A percentile compares a stretch with the other conserved stretches of the same genome.
Conservation (phyloP, 2,329 filamentous ascomycete genomes). For the Penicillium sp. region DNA sequence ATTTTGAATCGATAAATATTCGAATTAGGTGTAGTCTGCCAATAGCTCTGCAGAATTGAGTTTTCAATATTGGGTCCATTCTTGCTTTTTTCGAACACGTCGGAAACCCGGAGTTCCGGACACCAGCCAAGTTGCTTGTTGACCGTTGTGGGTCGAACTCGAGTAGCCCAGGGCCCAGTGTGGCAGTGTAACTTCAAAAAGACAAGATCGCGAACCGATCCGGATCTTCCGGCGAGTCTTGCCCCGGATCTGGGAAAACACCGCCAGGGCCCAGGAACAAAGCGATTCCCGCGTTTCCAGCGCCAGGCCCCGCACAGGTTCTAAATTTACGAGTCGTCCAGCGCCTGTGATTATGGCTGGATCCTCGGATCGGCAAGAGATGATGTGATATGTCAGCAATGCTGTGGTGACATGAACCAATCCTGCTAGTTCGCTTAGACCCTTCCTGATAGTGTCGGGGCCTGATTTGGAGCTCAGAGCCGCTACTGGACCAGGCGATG, state of each 20-base stretch:
- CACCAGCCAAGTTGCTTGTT: not conserved
- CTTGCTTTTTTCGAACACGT: not conserved
- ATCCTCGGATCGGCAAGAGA: constrained; percentile 1
- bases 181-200: not conserved
- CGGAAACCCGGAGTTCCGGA: not conserved
- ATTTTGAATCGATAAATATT: not conserved
- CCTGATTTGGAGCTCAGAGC: not conserved
- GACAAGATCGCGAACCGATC: not conserved
- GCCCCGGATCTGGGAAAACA: not conserved
- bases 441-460: not conserved
- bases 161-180: not conserved
- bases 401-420: constrained; percentile 12
- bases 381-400: constrained; percentile 9
- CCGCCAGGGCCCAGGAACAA: not conserved
- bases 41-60: not conserved
- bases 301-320: not conserved
- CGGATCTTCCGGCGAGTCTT: not conserved
- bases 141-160: not conserved
- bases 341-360: constrained; percentile 6
- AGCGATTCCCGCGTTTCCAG: not conserved
- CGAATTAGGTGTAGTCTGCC: not conserved
- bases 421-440: not conserved
- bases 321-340: not conserved
- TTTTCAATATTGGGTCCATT: not conserved
- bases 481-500: constrained; percentile 2